These are phyloP conservation scores for Tuber aestivum DNA, from an alignment of 495 filamentous ascomycete species.

Conservation along the genomic window DNA sequence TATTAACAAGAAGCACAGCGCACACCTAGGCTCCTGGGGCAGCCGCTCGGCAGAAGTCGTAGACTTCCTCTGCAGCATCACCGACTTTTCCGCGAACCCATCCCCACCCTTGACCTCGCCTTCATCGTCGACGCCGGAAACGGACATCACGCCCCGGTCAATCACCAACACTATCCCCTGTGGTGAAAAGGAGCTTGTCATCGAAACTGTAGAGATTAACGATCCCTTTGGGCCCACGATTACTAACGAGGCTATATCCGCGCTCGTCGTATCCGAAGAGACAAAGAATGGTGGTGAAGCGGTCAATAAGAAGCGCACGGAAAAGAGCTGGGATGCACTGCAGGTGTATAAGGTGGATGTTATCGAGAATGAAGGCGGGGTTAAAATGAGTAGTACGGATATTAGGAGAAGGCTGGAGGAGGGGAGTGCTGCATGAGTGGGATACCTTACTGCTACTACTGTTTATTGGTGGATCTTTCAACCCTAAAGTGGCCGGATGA, in stretches of 20 bases:
- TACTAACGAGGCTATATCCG: conserved; percentile 69
- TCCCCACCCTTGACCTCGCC: conserved; percentile 19
- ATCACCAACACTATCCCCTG: conserved; percentile 16
- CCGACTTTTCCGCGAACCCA: conserved; percentile 47
- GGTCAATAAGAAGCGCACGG: conserved; percentile 71
- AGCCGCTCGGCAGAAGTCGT: conserved; percentile 61
- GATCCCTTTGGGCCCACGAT: conserved; percentile 91
- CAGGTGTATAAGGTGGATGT: conserved; percentile 83
- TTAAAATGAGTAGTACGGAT: conserved; percentile 86
- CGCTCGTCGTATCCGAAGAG: conserved; percentile 82
- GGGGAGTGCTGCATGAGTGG: conserved; percentile 14
- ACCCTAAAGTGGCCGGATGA: neutral
- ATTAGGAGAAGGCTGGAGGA: conserved; percentile 52
- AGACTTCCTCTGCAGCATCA: conserved; percentile 64
- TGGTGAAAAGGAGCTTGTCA: conserved; percentile 36
- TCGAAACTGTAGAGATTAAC: conserved; percentile 75
- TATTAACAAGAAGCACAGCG: conserved; percentile 78
- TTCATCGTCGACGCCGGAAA: conserved; percentile 15
- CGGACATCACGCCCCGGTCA: conserved; percentile 22
- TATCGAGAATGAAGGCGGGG: conserved; percentile 51
- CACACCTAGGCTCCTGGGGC: conserved; percentile 71
- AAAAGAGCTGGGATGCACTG: conserved; percentile 69
- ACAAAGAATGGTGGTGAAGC: conserved; percentile 75
- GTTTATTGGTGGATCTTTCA: neutral
- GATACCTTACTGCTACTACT: neutral